Conservation (phyloP, 352 stramenopile genomes). For the Pythium dissimile region DNA sequence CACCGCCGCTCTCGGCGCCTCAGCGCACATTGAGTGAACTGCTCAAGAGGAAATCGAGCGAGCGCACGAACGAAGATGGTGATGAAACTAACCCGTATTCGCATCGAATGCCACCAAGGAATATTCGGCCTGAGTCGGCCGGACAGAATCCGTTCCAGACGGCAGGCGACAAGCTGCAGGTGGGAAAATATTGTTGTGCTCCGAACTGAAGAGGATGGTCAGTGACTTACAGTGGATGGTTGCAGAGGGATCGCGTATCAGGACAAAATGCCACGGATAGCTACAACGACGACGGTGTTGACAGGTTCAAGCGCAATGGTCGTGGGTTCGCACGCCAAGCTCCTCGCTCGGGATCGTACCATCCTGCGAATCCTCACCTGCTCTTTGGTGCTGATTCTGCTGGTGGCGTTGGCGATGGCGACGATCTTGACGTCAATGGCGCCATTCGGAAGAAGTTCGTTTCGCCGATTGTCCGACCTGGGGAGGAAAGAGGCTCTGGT, state of each 20-base stretch:
- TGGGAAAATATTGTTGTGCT: not conserved
- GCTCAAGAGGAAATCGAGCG: conserved; percentile 12
- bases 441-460: conserved; percentile 74
- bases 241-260: conserved; percentile 17
- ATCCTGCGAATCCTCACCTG: conserved; percentile 74
- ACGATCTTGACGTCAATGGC: conserved; percentile 25
- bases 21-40: conserved; percentile 20
- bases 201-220: too few species aligned
- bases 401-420: conserved; percentile 25
- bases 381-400: conserved; percentile 34
- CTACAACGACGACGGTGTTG: conserved; percentile 29
- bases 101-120: not conserved
- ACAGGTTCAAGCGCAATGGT: conserved; percentile 24
- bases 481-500: conserved; percentile 17
- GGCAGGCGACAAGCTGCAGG: conserved; percentile 51
- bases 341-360: conserved; percentile 44
- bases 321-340: conserved; percentile 17
- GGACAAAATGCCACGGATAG: conserved; percentile 30
- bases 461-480: conserved; percentile 39
- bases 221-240: not conserved
- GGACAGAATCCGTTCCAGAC: conserved; percentile 64
- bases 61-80: conserved; percentile 1
- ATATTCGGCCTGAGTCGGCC: not conserved
- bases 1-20: conserved; percentile 1
- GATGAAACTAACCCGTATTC: conserved; percentile 9